Base-by-base conservation (phyloP, 768 basidiomycete species). In the Panus rudis region DNA sequence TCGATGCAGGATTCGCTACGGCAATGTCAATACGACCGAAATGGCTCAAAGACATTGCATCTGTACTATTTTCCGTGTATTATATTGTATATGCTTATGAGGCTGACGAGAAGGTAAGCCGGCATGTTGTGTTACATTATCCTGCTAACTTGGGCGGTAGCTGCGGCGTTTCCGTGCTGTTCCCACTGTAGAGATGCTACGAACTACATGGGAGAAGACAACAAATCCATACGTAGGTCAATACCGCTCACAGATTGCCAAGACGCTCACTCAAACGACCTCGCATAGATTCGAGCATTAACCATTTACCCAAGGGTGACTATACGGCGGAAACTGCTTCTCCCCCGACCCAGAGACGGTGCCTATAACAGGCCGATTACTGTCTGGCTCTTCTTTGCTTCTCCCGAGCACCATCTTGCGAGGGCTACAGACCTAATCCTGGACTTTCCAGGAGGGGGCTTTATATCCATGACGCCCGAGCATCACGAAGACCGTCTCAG, bases 1-100 rank as follows among this genome's bases (percentile, higher is more conserved):
- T 97, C n/a, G 96, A 99, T 59, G 92, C 93, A 2, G 96, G 93
- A 1, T 97, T 98, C 57, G 92, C 92, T 0, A 92, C 92, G 0
- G 93, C 94, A 11, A 92, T 94, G 87, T 70, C 79, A 2, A 89
- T 99, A 43, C 79, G 84, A 12, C 88, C 90, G 3, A 90, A 85
- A 58, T 96, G 91, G 92, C 63, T 97, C 8, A 76, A 84, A 51
- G 91, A 99, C 59, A 64, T 96, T 4, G 84, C 81, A 40, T 91
- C 90, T 31, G 67, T 96, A 33, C 52, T 91, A 19, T 94, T 96
- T 60, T 82, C 90, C 0, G 66, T 73, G 2, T 99, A 97, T 67
- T 99, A 98, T 62, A 84, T 97, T 19, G 60, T 84, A 8, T 84
- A 84, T 59, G 87, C 93, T 17, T 81, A 84, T 56, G 89, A 93